Base-by-base conservation (phyloP, 2,329 filamentous ascomycete genomes). In the Penicillium brasilianum region DNA sequence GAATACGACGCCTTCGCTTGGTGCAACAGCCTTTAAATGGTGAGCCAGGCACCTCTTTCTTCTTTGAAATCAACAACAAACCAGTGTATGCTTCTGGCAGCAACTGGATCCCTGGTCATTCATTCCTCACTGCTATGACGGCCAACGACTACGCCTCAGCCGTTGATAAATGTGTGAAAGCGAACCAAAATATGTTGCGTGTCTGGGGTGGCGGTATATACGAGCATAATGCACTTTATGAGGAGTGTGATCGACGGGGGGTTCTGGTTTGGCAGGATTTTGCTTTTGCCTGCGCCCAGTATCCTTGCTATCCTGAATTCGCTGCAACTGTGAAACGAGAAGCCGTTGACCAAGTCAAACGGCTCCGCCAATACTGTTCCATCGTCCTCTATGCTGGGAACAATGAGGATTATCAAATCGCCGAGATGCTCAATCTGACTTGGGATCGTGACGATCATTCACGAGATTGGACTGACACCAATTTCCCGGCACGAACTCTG, bases 201-300 rank as follows among this genome's bases (percentile, higher is more conserved):
- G 4, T 46, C 20, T 46, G 43, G 43, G 43, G 43, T 25, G 43
- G 43, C 13, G 43, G 43, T 16, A 46, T 46, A 8, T 46, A 46
- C 22, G 43, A 46, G 13, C 43, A 46, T 14, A 13, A 46, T 28
- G 43, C 43, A 16, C 13, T 46, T 1, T 46, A 46, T 16, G 22
- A 46, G 20, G 81, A 87, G 8, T 91, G 88, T 64, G 90, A 92
- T 66, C 85, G 90, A 70, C 75, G 89, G 3, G 90, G 90, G 9
- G 81, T 92, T 22, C 77, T 93, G 7, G 87, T 92, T 22, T 92
- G 90, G 90, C 89, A 92, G 66, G 90, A 92, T 71, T 92, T 92
- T 72, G 85, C 89, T 78, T 92, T 92, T 71, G 90, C 84, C 14
- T 90, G 88, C 67, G 88, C 86, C 25, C 87, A 86, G 67, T 90